Evolutionary conservation across 768 basidiomycete genomes (phyloP).

Genomic region (Boletus eberwhitei): DNA sequence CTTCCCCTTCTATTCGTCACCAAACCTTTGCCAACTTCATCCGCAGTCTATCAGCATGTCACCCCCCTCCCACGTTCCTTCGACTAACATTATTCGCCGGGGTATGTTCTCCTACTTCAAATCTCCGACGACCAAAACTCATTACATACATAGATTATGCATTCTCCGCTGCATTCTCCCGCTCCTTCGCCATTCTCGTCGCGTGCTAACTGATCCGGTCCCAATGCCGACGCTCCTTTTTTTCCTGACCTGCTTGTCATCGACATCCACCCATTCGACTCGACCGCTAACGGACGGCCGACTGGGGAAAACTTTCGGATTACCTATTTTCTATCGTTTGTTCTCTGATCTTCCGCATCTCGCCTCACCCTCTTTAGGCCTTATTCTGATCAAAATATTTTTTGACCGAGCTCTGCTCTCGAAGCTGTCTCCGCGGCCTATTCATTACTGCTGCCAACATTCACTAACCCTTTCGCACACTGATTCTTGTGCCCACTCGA

Average conservation of each 20-base stretch:
- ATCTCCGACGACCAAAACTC: neutral
- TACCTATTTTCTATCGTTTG: neutral
- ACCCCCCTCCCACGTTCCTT: slow-evolving; percentile 6
- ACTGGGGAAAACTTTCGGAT: neutral
- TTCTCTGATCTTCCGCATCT: neutral
- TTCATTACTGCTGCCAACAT: neutral
- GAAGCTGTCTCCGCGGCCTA: neutral
- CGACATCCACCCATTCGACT: neutral
- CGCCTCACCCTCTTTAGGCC: neutral
- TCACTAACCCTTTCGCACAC: slow-evolving; percentile 3
- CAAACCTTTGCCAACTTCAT: neutral
- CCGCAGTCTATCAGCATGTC: neutral
- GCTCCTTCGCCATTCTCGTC: slow-evolving; percentile 4
- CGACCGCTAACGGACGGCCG: neutral
- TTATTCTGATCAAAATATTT: neutral
- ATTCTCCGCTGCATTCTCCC: neutral
- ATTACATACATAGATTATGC: neutral
- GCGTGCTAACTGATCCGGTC: neutral
- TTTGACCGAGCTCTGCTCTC: neutral
- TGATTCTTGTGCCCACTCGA: neutral
- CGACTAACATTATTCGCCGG: slow-evolving; percentile 8
- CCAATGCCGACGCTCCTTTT: neutral
- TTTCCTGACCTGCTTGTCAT: neutral
- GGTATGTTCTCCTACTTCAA: slow-evolving; percentile 8
- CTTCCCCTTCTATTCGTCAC: neutral